Evolutionary conservation across 148 eudicot species (phyloP), one percentile per base, ranked within the genome.

Genomic region (Rhododendron griersonianum): DNA sequence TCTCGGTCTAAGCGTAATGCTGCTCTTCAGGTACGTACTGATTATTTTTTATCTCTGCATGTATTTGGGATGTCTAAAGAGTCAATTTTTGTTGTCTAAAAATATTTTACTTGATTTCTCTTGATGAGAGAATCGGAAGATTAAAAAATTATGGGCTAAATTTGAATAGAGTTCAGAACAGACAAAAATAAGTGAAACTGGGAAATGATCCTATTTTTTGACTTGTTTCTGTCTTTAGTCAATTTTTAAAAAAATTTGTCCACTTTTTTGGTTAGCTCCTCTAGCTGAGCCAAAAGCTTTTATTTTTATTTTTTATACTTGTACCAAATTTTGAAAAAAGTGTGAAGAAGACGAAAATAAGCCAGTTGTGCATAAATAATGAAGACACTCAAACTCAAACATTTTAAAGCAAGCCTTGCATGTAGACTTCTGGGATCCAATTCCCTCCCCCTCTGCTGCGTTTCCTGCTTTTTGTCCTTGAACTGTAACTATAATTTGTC

Each of bases 1-100:
- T 96, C 98, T 77, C 96, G 98, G 86, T 93, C 98, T n/a, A 79
- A 94, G 89, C 96, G 98, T 79, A 94, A 91, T 89, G 93, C 95
- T 89, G 96, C 89, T 86, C 95, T 96, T 35, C 98, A 95, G 96
- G 98, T 88, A 90, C n/a, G 21, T 63, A 61, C 37, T 21, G 41
- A 10, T 84, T 9, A 1, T 11, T 48, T 37, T 84, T 19, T 14
- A 35, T 81, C 37, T 69, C 75, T 13, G 33, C 37, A 23, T 25
- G 75, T 28, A 28, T 25, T 9, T 63, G 69, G 28, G 69, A 69
- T 69, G 75, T 69, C 35, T 30, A 69, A 11, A 11, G 75, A 67
- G 73, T 67, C 73, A n/a, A 67, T 63, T 65, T 61, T 65, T n/a
- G 30, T 65, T 11, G 25, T 69, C 13, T 69, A 69, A 28, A 28